Base-by-base conservation (phyloP, 345 rosid species). In the Populus simonii region DNA sequence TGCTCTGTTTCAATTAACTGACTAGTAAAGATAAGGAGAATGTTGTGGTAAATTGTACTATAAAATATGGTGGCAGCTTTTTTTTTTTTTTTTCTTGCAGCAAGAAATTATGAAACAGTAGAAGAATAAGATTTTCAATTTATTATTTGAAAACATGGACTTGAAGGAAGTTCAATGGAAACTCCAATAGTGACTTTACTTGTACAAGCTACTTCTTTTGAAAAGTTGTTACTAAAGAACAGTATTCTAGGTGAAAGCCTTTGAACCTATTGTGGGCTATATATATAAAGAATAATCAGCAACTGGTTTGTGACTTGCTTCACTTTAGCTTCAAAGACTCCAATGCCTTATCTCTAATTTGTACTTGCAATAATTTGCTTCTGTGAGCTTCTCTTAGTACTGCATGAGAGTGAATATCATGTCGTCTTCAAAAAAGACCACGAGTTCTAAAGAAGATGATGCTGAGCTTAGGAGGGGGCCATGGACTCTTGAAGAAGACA, bases 401-500 rank as follows among this genome's bases (percentile, higher is more conserved):
- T 66, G n/a, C 63, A 51, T 57, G 63, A 0, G 63, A 23, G 29
- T 15, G 61, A 33, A 39, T 1, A 7, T 33, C 12, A 80, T 84
- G 86, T 59, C 84, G 8, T 76, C 84, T 36, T 47, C 22, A 18
- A 78, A 65, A 36, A 82, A 80, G 66, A 76, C 23, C 22, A 27
- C 45, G 6, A 65, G 68, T 16, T 2, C 38, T n/a, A 12, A 65
- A 23, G 90, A 88, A 74, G 91, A 92, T 45, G 89, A 84, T 68
- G 53, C 75, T 85, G 91, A 89, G 67, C 81, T 95, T 9, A 86
- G 92, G 72, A 82, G 97, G 80, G 99, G 99, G 11, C 99, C 99
- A 2, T 95, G 99, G 99, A 91, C 93, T 0, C 87, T 90, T 47
- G 97, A 95, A 80, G 99, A 95, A 85, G 98, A 95, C 83, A 81